Conservation (phyloP, 176 grass and related monocot species). For the Areca catechu region DNA sequence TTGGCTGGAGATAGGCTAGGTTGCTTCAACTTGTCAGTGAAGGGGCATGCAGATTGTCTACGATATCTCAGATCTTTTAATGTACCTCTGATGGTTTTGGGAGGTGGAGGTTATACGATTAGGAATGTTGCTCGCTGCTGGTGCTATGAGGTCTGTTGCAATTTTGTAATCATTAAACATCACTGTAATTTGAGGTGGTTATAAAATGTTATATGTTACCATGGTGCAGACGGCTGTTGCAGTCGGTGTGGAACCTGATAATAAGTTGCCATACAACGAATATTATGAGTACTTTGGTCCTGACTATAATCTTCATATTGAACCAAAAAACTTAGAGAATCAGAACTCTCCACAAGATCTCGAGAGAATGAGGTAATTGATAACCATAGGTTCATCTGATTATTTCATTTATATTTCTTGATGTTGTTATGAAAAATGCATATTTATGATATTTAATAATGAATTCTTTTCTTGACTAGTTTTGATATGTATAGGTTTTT, state of each 20-base stretch:
- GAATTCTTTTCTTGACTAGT: not conserved
- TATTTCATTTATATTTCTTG: not conserved
- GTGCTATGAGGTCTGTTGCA: conserved; percentile 17
- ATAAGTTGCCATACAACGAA: conserved; percentile 17
- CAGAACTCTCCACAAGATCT: conserved; percentile 12
- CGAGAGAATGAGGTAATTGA: conserved; percentile 15
- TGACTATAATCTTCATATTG: conserved; percentile 21
- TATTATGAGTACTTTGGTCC: conserved; percentile 24
- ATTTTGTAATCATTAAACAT: not conserved
- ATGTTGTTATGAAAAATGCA: not conserved
- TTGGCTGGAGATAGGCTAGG: conserved; percentile 21
- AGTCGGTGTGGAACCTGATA: conserved; percentile 16
- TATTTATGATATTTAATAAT: not conserved
- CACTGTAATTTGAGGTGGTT: not conserved
- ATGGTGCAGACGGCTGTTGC: conserved; percentile 22
- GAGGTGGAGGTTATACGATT: conserved; percentile 22
- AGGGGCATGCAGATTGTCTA: conserved; percentile 19
- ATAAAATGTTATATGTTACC: not conserved
- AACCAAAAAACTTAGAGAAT: conserved; percentile 15
- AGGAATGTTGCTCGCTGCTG: conserved; percentile 22
- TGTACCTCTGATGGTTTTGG: conserved; percentile 16
- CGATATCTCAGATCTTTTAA: conserved; percentile 22
- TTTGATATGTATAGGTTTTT: too few species aligned
- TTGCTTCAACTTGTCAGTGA: conserved; percentile 23
- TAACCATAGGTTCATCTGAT: not conserved